Conservation (phyloP, 2,329 filamentous ascomycete species). For the Mycosphaerella arachidis region DNA sequence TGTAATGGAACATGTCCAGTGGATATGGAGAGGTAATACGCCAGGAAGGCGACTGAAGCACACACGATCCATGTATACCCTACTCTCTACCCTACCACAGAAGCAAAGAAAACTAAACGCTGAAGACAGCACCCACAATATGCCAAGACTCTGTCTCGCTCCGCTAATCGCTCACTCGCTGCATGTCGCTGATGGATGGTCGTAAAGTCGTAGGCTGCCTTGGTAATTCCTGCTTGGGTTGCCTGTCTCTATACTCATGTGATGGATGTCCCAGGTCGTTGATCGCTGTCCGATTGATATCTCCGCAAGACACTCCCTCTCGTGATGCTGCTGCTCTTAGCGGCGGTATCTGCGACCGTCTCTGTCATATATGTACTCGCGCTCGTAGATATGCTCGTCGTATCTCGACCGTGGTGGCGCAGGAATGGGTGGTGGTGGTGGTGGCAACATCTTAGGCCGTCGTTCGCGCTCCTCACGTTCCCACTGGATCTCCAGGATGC, state of each 20-base stretch:
- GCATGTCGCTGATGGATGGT: neutral
- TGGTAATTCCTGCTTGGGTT: neutral
- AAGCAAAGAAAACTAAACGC: neutral
- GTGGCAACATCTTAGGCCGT: constrained; percentile 38
- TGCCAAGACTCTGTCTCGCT: neutral
- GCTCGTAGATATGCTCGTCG: constrained; percentile 63
- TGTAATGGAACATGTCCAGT: too few species aligned
- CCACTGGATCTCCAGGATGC: constrained; percentile 57
- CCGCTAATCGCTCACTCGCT: neutral
- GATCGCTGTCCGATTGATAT: neutral
- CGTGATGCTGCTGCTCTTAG: neutral
- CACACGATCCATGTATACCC: neutral
- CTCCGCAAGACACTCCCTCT: neutral
- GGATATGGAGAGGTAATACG: neutral
- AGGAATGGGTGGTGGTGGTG: constrained; percentile 43
- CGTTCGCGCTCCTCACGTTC: constrained; percentile 54
- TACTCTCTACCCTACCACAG: neutral
- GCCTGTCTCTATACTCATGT: neutral
- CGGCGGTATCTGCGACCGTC: constrained; percentile 23
- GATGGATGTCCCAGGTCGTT: neutral
- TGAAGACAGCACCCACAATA: neutral
- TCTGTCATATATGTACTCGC: constrained; percentile 63
- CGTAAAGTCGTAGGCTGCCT: neutral
- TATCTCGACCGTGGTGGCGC: constrained; percentile 42
- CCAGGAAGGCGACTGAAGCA: neutral